Evolutionary conservation across 257 asterid species (phyloP).

Genomic region (Hygrophila difformis): DNA sequence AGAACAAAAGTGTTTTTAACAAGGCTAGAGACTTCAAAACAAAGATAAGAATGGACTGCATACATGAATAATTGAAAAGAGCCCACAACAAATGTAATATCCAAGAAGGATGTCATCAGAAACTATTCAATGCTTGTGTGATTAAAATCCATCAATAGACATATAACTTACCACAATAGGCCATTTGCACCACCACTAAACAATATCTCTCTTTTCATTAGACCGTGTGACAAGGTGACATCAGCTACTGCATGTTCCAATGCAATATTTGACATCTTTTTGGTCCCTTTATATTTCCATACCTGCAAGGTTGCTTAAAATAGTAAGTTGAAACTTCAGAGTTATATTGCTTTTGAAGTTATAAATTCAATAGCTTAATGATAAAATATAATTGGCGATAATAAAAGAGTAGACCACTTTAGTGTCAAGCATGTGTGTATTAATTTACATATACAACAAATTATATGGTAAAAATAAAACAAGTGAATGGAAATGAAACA

Average conservation of each 20-base stretch:
- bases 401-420: slow-evolving; percentile 1
- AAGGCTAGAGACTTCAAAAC: too few species aligned
- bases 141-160: background rate
- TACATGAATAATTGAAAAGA: background rate
- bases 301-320: slow-evolving; percentile 30
- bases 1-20: background rate
- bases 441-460: too few species aligned
- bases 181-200: slow-evolving; percentile 50
- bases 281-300: slow-evolving; percentile 55
- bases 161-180: slow-evolving; percentile 40
- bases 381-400: background rate
- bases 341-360: background rate
- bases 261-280: slow-evolving; percentile 39
- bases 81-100: slow-evolving; percentile 1
- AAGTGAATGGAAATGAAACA: too few species aligned
- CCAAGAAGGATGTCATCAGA: background rate
- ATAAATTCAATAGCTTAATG: background rate
- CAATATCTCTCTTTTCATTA: slow-evolving; percentile 39
- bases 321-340: slow-evolving; percentile 8
- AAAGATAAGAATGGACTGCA: too few species aligned
- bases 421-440: too few species aligned
- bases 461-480: too few species aligned
- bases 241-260: slow-evolving; percentile 48
- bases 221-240: slow-evolving; percentile 44
- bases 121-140: background rate